Evolutionary conservation across 805 yeast species (phyloP), one percentile per base, ranked within the genome.

Genomic region (Komagataella mondaviorum): DNA sequence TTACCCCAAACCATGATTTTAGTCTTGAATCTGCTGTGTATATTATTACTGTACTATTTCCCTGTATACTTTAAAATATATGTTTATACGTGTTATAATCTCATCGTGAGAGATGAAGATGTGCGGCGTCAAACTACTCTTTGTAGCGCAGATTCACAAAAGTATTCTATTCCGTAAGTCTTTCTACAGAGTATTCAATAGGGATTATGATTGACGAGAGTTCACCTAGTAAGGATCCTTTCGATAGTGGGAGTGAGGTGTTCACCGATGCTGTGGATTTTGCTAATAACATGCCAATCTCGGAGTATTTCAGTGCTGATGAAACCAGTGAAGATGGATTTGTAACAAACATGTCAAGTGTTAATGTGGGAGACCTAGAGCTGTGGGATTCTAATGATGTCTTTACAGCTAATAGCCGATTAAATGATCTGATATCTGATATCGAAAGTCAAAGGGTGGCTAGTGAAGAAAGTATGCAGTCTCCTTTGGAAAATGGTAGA

Each of bases 401-500:
- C 14, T 30, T 30, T 4, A 8, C 14, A 30, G 10, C 39, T 4
- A 8, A 30, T 14, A 30, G 39, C 12, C 39, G 39, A 30, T 30
- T 30, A 14, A 30, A 8, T 12, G 39, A 10, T 10, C 39, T 30
- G 14, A 30, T 30, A 10, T 30, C 14, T 57, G 18, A 69, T 63
- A 55, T 70, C 73, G 2, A 69, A 61, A 10, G 65, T 64, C 51
- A 67, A 48, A 4, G 69, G 69, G 6, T 59, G 60, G 44, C 52
- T 55, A 43, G 54, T 10, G n/a, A 30, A 30, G 4, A 14, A 10
- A 8, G 6, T 10, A 14, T 6, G 14, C 39, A 30, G 14, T 30
- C 5, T 1, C 10, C 36, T 10, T 30, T 14, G 14, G 39, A 14
- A 4, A 30, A 8, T 30, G 14, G 39, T 8, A 10, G 39, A 10